Conservation (phyloP, 73 alveolate genomes). For the Breviolum minutum region DNA sequence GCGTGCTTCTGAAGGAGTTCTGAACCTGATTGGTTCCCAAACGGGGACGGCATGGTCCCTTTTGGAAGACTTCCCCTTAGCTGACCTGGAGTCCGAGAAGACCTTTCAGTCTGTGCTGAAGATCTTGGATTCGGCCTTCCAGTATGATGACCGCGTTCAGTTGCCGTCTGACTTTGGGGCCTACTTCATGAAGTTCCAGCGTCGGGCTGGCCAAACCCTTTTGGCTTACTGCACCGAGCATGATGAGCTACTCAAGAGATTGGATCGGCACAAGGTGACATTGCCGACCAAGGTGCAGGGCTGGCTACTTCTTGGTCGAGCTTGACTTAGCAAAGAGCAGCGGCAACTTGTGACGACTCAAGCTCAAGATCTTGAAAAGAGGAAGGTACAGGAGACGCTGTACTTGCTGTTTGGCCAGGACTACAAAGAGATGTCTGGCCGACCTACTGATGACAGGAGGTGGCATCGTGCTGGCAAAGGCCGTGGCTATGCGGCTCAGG, state of each 20-base stretch:
- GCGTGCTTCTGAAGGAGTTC: not conserved
- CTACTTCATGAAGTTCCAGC: not conserved
- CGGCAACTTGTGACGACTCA: not conserved
- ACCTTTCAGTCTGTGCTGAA: not conserved
- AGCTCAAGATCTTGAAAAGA: not conserved
- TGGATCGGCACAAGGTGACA: not conserved
- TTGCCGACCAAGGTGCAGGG: not conserved
- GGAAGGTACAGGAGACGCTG: not conserved
- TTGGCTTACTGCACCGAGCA: not conserved
- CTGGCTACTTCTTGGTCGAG: not conserved
- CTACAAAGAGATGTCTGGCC: not conserved
- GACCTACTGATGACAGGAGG: not conserved
- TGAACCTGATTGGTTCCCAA: not conserved
- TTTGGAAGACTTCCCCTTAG: not conserved
- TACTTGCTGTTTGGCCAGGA: not conserved
- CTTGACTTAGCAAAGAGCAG: not conserved
- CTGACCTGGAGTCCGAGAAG: not conserved
- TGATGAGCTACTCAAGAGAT: not conserved
- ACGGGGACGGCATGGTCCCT: not conserved
- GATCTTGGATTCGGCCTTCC: not conserved
- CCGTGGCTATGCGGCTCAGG: not conserved
- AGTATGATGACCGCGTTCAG: not conserved
- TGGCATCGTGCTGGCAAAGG: not conserved
- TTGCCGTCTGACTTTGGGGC: not conserved
- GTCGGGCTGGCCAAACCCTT: not conserved